phyloP scores from a whole-genome alignment of 371 early-diverging fungal genomes.

The Mycotypha africana region DNA sequence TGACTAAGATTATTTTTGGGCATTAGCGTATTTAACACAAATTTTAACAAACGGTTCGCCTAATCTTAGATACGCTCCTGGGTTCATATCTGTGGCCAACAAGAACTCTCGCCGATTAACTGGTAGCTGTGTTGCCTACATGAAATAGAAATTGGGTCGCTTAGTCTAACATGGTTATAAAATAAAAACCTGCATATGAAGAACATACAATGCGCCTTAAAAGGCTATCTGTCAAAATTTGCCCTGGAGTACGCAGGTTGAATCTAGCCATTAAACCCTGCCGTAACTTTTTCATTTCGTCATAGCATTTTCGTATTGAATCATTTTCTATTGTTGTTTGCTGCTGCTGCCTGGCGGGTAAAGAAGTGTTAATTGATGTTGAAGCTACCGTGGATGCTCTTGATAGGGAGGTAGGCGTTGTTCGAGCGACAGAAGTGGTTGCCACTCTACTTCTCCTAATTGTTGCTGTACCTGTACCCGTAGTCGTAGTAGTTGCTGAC shows the following conservation, averaged over 20 bases:
- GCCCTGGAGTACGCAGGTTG: slow-evolving; percentile 1
- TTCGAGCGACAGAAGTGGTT: not conserved
- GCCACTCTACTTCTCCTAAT: not conserved
- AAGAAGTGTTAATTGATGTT: not conserved
- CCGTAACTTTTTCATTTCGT: slow-evolving; percentile 4
- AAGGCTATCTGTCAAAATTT: slow-evolving; percentile 11
- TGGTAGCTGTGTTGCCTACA: slow-evolving; percentile 15
- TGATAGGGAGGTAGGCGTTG: not conserved
- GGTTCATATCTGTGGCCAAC: slow-evolving; percentile 8
- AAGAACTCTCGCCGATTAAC: slow-evolving; percentile 9
- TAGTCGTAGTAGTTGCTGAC: not conserved
- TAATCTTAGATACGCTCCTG: slow-evolving; percentile 6
- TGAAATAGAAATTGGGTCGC: not conserved
- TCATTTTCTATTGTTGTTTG: not conserved
- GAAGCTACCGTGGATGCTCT: not conserved
- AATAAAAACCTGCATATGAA: not conserved
- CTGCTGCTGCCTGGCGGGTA: not conserved
- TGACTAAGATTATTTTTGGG: not conserved
- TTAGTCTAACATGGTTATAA: too few relatives aligned
- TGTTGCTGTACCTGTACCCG: not conserved
- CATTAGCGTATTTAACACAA: slow-evolving; percentile 10
- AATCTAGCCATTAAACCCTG: slow-evolving; percentile 1
- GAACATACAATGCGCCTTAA: slow-evolving; percentile 16
- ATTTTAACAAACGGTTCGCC: slow-evolving; percentile 12
- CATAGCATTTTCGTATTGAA: not conserved